phyloP scores from a whole-genome alignment of 495 filamentous ascomycete species.

The Penicillium macrosclerotiorum region DNA sequence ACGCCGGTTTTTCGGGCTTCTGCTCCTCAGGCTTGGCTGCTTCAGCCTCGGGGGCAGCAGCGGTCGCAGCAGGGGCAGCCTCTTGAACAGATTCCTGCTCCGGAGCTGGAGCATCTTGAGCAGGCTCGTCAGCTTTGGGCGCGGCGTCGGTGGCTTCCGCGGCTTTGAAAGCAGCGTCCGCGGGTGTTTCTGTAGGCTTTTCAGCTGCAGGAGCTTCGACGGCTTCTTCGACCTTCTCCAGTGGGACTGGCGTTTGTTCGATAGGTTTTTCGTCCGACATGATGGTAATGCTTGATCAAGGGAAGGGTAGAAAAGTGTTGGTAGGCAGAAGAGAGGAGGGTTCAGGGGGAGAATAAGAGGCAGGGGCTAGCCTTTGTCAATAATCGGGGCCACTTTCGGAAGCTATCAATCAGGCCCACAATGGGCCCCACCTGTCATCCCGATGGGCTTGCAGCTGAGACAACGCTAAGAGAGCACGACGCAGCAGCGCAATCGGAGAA shows the following conservation, averaged over 20 bases:
- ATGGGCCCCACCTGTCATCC: constrained; percentile 13
- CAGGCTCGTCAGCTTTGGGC: constrained; percentile 2
- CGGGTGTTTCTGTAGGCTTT: constrained; percentile 8
- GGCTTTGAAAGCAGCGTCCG: constrained; percentile 17
- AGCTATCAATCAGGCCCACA: constrained; percentile 10
- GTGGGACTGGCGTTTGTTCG: constrained; percentile 17
- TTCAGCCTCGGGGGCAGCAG: constrained; percentile 12
- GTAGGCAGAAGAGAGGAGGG: constrained; percentile 2
- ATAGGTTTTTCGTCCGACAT: constrained; percentile 25
- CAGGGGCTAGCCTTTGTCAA: constrained; percentile 20
- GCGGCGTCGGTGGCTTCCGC: constrained; percentile 10
- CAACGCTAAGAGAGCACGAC: not conserved
- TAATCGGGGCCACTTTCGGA: constrained; percentile 6
- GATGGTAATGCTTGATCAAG: constrained; percentile 8
- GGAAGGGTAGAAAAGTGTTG: not conserved
- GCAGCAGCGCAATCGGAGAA: not conserved
- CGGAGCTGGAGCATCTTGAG: constrained; percentile 8
- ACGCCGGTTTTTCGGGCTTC: constrained; percentile 31
- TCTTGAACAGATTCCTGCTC: constrained; percentile 12
- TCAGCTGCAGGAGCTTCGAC: constrained; percentile 13
- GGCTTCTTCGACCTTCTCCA: constrained; percentile 13
- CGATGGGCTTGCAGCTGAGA: constrained; percentile 3
- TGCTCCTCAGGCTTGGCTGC: constrained; percentile 23
- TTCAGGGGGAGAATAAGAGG: constrained; percentile 13
- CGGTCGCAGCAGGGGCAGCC: constrained; percentile 4